These are phyloP conservation scores for Coprinopsis cinerea DNA, from an alignment of 768 basidiomycete species.

Conservation along the genomic window DNA sequence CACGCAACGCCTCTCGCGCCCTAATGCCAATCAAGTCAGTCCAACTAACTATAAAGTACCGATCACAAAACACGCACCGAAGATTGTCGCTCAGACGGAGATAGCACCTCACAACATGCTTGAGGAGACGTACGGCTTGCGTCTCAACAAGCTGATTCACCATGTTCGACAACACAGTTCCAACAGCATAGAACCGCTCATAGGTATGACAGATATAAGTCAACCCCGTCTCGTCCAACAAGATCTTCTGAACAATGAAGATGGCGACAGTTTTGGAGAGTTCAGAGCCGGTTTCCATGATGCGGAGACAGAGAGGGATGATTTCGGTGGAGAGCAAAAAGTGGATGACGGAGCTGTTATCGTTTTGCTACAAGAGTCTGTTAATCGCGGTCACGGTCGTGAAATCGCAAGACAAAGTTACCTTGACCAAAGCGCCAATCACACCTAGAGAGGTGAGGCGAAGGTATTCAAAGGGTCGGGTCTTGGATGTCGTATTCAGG, in stretches of 20 bases:
- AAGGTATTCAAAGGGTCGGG: conserved; percentile 98
- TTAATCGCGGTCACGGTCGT: neutral
- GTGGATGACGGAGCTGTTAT: conserved; percentile 98
- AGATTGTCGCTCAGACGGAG: conserved; percentile 93
- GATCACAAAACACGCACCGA: conserved; percentile 51
- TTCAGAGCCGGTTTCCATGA: conserved; percentile 99
- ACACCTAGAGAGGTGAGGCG: conserved; percentile 99
- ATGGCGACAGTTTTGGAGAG: conserved; percentile 98
- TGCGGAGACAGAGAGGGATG: conserved; percentile 96
- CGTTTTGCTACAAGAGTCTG: conserved; percentile 78
- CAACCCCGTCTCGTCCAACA: conserved; percentile 94
- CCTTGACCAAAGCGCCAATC: conserved; percentile 98
- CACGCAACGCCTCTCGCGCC: conserved; percentile 91
- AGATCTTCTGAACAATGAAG: conserved; percentile 98
- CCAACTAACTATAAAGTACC: too few species aligned
- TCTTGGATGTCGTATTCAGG: conserved; percentile 97
- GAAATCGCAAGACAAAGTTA: conserved; percentile 30
- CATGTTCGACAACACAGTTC: conserved; percentile 98
- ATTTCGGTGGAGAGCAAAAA: conserved; percentile 99
- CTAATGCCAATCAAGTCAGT: too few species aligned
- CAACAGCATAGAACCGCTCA: conserved; percentile 98
- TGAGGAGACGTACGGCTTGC: conserved; percentile 91
- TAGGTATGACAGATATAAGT: conserved; percentile 99
- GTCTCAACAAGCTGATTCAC: conserved; percentile 97
- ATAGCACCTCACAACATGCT: conserved; percentile 98